phyloP scores from a whole-genome alignment of 2,329 filamentous ascomycete species.

The Salinomyces thailandicus region DNA sequence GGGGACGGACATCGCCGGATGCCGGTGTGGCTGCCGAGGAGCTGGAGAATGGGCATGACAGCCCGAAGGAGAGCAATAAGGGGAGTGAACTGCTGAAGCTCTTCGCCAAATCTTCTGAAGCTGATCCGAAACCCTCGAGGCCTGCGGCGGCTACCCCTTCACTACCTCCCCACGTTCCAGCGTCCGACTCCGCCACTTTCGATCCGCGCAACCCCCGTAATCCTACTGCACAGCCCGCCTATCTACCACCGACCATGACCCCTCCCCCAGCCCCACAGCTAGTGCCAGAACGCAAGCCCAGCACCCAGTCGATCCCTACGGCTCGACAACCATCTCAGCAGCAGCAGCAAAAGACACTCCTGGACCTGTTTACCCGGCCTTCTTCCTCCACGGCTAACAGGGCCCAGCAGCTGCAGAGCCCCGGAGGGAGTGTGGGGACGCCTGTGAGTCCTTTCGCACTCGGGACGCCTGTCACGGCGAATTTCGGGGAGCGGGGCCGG shows the following conservation, averaged over 20 bases:
- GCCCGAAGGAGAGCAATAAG: neutral
- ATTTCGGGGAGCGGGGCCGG: no score
- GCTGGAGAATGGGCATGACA: neutral
- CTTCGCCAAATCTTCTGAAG: no score
- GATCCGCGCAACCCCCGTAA: no score
- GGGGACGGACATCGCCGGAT: conserved; percentile 1
- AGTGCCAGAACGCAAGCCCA: conserved; percentile 13
- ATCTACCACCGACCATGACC: no score
- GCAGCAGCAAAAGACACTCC: conserved; percentile 15
- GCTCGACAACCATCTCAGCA: conserved; percentile 9
- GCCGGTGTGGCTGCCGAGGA: neutral
- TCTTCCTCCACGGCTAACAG: conserved; percentile 2
- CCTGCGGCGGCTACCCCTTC: no score
- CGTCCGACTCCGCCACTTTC: no score
- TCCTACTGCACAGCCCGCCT: no score
- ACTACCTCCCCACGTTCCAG: no score
- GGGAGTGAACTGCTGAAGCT: neutral
- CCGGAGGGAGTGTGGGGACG: conserved; percentile 16
- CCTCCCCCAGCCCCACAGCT: conserved; percentile 20
- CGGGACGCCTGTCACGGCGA: conserved; percentile 22
- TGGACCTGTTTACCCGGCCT: conserved; percentile 21
- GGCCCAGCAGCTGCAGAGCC: neutral
- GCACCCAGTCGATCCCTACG: conserved; percentile 4
- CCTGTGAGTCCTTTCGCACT: conserved; percentile 25
- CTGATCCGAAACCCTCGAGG: no score